Base-by-base conservation (phyloP, 306 rosid genomes). In the Vicia faba region DNA sequence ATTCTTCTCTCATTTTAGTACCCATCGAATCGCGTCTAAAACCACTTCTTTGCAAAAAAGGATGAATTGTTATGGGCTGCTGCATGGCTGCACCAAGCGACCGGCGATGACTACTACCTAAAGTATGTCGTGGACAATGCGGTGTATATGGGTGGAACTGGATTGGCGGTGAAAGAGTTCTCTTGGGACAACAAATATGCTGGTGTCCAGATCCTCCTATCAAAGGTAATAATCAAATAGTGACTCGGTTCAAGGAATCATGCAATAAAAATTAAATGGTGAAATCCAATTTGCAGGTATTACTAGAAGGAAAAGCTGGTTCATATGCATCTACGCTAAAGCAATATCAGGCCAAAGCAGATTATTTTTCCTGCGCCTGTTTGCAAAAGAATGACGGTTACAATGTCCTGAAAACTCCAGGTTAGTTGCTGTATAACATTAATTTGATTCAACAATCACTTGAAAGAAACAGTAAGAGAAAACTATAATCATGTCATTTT, bases 111-210 rank as follows among this genome's bases (percentile, higher is more conserved):
- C 18, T 84, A 83, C 85, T 89, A 89, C 88, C 77, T 92, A 66
- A 82, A 89, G 61, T 92, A 89, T 43, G 88, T 75, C 20, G 91
- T 81, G 55, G 89, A 92, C 82, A 87, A 87, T 46, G 92, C 87
- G 18, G 79, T 79, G 38, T 78, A 76, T 55, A 73, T 89, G 87
- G 98, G 98, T 14, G 98, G 98, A 72, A 89, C 92, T 10, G 98
- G 98, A 5, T 89, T 87, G 95, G 86, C 95, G 0, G 78, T 92
- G 56, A 82, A 75, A 40, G 96, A 92, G 57, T 92, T 92, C 83
- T 92, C 96, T 67, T 92, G 96, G 98, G 96, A 89, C 59, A 92
- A 81, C 82, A 92, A 92, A 68, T 89, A 92, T 80, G 96, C 95
- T 4, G 96, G 95, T 53, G 77, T 87, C 14, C 98, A 92, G 58